These are phyloP conservation scores for Kwoniella sp. DNA, from an alignment of 768 basidiomycete genomes.

Conservation along the genomic window DNA sequence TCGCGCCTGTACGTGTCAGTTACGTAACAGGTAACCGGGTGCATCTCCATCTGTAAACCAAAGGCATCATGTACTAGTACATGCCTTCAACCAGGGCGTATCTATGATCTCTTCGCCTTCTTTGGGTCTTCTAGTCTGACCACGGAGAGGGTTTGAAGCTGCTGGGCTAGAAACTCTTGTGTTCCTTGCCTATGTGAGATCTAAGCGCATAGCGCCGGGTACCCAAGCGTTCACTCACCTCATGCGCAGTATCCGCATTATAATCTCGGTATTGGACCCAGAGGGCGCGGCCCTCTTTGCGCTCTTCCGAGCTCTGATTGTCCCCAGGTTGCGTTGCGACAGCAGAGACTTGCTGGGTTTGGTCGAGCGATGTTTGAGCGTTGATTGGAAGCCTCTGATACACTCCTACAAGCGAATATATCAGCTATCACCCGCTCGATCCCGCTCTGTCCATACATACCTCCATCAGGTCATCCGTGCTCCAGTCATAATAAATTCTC, in stretches of 20 bases:
- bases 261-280: conserved; percentile 70
- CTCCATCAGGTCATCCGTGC: conserved; percentile 51
- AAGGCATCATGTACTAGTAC: no score
- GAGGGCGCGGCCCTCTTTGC: conserved; percentile 82
- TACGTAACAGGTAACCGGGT: conserved; percentile 5
- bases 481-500: conserved; percentile 93
- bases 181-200: conserved; percentile 44
- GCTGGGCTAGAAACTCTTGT: conserved; percentile 45
- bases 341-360: conserved; percentile 91
- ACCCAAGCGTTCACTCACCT: no score
- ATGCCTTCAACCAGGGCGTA: no score
- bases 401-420: conserved; percentile 92
- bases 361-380: conserved; percentile 71
- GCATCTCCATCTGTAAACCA: no score
- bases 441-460: conserved; percentile 34
- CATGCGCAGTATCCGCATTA: conserved; percentile 92
- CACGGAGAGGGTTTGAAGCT: conserved; percentile 38
- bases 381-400: conserved; percentile 89
- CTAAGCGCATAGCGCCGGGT: no score
- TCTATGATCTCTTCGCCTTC: conserved; percentile 22
- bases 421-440: no score
- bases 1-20: background rate
- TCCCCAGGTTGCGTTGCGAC: conserved; percentile 87
- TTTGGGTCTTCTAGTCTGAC: conserved; percentile 40
- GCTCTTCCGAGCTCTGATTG: conserved; percentile 87